Conservation (phyloP, 306 rosid species). For the Castanospermum australe region DNA sequence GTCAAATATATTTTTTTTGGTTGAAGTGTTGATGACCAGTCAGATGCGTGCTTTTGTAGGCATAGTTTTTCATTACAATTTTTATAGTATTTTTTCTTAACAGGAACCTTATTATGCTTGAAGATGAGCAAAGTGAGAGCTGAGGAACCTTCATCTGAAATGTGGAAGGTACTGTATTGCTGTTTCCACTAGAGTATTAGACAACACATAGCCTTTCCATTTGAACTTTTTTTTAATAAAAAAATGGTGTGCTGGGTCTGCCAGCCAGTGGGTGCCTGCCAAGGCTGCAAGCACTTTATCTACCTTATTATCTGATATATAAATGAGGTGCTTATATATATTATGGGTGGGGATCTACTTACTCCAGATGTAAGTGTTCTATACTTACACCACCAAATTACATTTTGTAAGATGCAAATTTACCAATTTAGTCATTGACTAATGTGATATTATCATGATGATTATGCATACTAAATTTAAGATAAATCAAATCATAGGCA, state of each 20-base stretch:
- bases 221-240: not conserved
- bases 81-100: not conserved
- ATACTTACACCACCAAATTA: too few relatives aligned
- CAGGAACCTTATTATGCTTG: conserved; percentile 77
- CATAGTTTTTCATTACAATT: not conserved
- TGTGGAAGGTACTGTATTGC: conserved; percentile 67
- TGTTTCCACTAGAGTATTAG: conserved; percentile 7
- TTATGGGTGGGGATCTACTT: too few relatives aligned
- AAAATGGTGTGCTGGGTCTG: not conserved
- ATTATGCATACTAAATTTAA: too few relatives aligned
- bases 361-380: too few relatives aligned
- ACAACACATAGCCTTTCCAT: not conserved
- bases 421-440: too few relatives aligned
- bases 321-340: not conserved
- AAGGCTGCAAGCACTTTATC: conserved; percentile 25
- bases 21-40: not conserved
- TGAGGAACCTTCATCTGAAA: conserved; percentile 84
- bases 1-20: not conserved
- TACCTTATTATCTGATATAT: not conserved
- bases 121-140: conserved; percentile 91
- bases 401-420: too few relatives aligned
- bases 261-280: not conserved
- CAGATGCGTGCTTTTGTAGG: conserved; percentile 6
- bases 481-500: too few relatives aligned
- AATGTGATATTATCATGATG: too few relatives aligned